Percentiles rank a stretch among this genome's conserved stretches.
Conservation (phyloP, 2,329 filamentous ascomycete species). For the Fusarium citri region DNA sequence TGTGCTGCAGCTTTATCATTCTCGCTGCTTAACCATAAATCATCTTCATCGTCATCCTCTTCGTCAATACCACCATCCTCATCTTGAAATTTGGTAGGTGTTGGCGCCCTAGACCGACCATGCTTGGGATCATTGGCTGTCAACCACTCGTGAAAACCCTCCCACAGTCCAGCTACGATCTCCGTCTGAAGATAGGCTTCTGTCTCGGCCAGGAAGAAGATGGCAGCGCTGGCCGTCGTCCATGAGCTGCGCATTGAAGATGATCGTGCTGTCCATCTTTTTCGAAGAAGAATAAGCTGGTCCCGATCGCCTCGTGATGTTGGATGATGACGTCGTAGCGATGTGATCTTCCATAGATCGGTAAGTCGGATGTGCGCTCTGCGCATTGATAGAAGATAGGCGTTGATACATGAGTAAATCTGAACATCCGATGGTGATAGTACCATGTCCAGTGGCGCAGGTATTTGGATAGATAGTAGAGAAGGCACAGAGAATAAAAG, state of each 20-base stretch:
- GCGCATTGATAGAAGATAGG: slow-evolving; percentile 87
- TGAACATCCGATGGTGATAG: slow-evolving; percentile 80
- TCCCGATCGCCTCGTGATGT: slow-evolving; percentile 72
- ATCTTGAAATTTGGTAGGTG: slow-evolving; percentile 36
- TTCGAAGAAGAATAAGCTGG: slow-evolving; percentile 70
- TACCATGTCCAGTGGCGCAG: slow-evolving; percentile 87
- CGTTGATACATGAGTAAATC: slow-evolving; percentile 85
- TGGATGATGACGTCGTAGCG: slow-evolving; percentile 80
- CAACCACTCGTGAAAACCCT: slow-evolving; percentile 82
- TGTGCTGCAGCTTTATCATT: slow-evolving; percentile 13
- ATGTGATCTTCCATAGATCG: slow-evolving; percentile 86
- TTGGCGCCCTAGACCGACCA: slow-evolving; percentile 39
- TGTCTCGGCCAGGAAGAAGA: slow-evolving; percentile 90
- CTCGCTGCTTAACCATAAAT: slow-evolving; percentile 46
- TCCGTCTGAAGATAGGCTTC: slow-evolving; percentile 91
- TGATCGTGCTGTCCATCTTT: slow-evolving; percentile 71
- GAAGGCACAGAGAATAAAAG: slow-evolving; percentile 81
- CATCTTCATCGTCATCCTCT: slow-evolving; percentile 41
- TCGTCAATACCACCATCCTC: slow-evolving; percentile 10
- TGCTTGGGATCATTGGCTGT: slow-evolving; percentile 56
- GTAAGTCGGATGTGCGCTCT: slow-evolving; percentile 87
- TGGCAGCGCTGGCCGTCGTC: slow-evolving; percentile 87
- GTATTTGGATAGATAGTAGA: slow-evolving; percentile 77
- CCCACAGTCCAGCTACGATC: slow-evolving; percentile 84
- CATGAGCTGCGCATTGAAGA: slow-evolving; percentile 83